Conservation (phyloP, 352 stramenopile species). For the Aphanomyces astaci region DNA sequence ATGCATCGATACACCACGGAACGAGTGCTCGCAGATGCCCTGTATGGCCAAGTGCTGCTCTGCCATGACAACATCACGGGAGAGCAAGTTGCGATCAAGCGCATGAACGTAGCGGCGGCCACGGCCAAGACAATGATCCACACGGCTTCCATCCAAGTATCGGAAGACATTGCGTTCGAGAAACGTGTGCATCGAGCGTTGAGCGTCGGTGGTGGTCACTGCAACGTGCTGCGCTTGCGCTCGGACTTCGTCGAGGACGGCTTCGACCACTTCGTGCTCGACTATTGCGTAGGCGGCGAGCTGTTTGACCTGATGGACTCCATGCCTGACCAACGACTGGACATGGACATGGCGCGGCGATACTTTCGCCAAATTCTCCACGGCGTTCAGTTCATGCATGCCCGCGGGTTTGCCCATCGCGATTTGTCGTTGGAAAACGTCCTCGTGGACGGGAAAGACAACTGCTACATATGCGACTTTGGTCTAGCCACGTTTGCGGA, state of each 20-base stretch:
- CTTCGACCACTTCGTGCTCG: conserved; percentile 55
- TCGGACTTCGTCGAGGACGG: conserved; percentile 52
- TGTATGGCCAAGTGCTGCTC: conserved; percentile 40
- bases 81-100: conserved; percentile 44
- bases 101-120: not conserved
- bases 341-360: conserved; percentile 45
- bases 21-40: conserved; percentile 29
- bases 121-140: not conserved
- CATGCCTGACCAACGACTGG: conserved; percentile 38
- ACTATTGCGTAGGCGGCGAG: conserved; percentile 69
- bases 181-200: conserved; percentile 22
- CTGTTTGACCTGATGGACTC: conserved; percentile 35
- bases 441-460: conserved; percentile 16
- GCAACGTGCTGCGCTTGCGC: conserved; percentile 64
- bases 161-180: conserved; percentile 6
- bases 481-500: conserved; percentile 25
- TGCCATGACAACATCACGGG: conserved; percentile 40
- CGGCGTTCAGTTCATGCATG: conserved; percentile 21
- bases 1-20: conserved; percentile 6
- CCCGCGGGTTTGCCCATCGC: conserved; percentile 24
- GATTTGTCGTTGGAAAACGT: conserved; percentile 29
- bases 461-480: conserved; percentile 15
- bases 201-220: conserved; percentile 44
- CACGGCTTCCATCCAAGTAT: not conserved
- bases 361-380: conserved; percentile 22